Conservation (phyloP, 2,329 filamentous ascomycete species). For the Xylaria hypoxylon region DNA sequence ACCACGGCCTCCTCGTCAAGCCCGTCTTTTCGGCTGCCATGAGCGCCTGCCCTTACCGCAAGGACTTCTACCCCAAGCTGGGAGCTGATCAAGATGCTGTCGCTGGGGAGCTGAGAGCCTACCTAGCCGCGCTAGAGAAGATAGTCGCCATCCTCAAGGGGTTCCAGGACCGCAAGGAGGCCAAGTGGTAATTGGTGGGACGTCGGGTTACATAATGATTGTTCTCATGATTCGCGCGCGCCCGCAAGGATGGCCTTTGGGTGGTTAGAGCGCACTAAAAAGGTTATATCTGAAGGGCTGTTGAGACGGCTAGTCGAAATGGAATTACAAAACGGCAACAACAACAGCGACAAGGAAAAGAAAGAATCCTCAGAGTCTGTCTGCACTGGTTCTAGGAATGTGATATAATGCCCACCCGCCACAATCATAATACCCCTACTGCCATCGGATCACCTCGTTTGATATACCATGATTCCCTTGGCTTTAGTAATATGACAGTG, state of each 20-base stretch:
- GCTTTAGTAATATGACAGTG: neutral
- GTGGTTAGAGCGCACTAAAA: conserved; percentile 16
- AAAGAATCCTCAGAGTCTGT: conserved; percentile 1
- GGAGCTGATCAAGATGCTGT: conserved; percentile 75
- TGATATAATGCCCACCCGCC: conserved; percentile 5
- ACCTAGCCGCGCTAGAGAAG: conserved; percentile 82
- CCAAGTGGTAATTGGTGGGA: conserved; percentile 64
- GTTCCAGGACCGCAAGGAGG: conserved; percentile 67
- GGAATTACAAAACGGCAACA: neutral
- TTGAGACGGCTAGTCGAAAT: conserved; percentile 3
- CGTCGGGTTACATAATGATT: neutral
- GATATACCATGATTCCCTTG: neutral
- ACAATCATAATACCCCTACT: neutral
- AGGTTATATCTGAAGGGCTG: neutral
- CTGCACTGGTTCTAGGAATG: neutral
- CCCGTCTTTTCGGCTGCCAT: conserved; percentile 94
- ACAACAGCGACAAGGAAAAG: neutral
- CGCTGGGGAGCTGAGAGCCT: conserved; percentile 71
- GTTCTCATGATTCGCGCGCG: neutral
- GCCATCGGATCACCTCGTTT: neutral
- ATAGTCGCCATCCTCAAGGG: conserved; percentile 79
- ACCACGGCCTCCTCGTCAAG: conserved; percentile 91
- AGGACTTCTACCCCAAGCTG: conserved; percentile 92
- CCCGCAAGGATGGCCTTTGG: conserved; percentile 9
- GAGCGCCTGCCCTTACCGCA: conserved; percentile 91